A percentile compares a stretch with the other conserved stretches of the same genome.
Conservation (phyloP, 2,329 filamentous ascomycete species). For the Ascocoryne sarcoides region DNA sequence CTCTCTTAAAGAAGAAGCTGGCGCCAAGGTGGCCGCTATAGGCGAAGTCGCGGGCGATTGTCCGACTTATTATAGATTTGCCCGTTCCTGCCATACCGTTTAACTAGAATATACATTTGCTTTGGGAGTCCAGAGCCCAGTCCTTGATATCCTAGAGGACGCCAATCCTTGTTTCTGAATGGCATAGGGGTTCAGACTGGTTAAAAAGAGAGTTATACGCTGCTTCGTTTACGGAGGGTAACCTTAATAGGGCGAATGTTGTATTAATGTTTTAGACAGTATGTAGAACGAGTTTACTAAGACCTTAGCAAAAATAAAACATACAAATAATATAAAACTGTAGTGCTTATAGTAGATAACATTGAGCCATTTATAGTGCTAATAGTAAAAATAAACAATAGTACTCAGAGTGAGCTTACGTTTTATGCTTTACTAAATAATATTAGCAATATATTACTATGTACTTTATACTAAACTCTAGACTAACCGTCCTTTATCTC, state of each 20-base stretch:
- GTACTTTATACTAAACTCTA: too few species aligned
- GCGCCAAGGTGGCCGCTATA: background rate
- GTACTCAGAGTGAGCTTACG: too few species aligned
- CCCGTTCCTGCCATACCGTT: constrained; percentile 1
- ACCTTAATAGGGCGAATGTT: background rate
- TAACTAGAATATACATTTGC: constrained; percentile 2
- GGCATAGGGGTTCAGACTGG: background rate
- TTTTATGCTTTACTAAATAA: too few species aligned
- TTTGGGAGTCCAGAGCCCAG: background rate
- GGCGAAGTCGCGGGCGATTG: background rate
- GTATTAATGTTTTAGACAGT: background rate
- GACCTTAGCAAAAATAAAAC: too few species aligned
- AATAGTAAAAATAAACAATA: too few species aligned
- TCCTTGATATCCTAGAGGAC: background rate
- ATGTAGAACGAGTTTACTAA: too few species aligned
- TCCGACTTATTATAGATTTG: constrained; percentile 2
- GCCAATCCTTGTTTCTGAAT: background rate
- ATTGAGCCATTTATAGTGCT: too few species aligned
- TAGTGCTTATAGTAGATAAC: too few species aligned
- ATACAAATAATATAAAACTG: too few species aligned
- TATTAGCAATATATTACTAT: too few species aligned
- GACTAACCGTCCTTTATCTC: too few species aligned
- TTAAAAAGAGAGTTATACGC: background rate
- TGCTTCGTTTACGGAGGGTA: background rate
- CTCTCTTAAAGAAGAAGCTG: constrained; percentile 1